A percentile compares a stretch with the other conserved stretches of the same genome.
Conservation (phyloP, 306 rosid species). For the Vigna angularis region DNA sequence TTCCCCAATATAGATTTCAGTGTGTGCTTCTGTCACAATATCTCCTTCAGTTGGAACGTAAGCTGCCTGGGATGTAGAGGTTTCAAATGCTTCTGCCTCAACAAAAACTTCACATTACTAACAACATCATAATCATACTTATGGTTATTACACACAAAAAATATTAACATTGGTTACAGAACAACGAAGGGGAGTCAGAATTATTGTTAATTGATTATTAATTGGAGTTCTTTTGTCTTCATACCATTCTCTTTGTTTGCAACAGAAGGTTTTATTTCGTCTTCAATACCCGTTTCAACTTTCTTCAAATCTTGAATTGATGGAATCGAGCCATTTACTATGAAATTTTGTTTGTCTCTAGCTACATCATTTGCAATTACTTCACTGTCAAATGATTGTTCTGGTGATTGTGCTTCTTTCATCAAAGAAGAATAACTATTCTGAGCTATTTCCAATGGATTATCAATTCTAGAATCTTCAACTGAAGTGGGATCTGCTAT, state of each 20-base stretch:
- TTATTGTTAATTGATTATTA: background rate
- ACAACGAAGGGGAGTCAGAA: background rate
- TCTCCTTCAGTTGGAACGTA: slow-evolving; percentile 25
- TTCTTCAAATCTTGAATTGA: slow-evolving; percentile 23
- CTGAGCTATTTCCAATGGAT: slow-evolving; percentile 22
- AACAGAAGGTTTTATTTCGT: slow-evolving; percentile 23
- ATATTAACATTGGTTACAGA: background rate
- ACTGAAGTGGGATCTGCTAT: slow-evolving; percentile 3
- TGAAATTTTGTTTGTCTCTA: slow-evolving; percentile 1
- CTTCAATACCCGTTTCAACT: slow-evolving; percentile 1
- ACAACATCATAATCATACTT: background rate
- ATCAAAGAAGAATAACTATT: slow-evolving; percentile 28
- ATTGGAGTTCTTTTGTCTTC: slow-evolving; percentile 13
- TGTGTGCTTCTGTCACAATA: background rate
- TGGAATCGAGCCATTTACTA: slow-evolving; percentile 32
- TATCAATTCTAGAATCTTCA: slow-evolving; percentile 38
- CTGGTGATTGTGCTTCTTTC: slow-evolving; percentile 28
- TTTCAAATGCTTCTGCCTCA: slow-evolving; percentile 37
- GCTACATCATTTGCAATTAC: slow-evolving; percentile 33
- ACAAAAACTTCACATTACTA: slow-evolving; percentile 31
- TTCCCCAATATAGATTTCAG: slow-evolving; percentile 32
- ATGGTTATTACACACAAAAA: background rate
- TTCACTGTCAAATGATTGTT: slow-evolving; percentile 14
- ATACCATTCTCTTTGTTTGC: slow-evolving; percentile 33
- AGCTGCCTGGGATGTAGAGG: slow-evolving; percentile 14